Evolutionary conservation across 352 stramenopile genomes (phyloP), one percentile per base, ranked within the genome.

Genomic region (Albugo laibachii): DNA sequence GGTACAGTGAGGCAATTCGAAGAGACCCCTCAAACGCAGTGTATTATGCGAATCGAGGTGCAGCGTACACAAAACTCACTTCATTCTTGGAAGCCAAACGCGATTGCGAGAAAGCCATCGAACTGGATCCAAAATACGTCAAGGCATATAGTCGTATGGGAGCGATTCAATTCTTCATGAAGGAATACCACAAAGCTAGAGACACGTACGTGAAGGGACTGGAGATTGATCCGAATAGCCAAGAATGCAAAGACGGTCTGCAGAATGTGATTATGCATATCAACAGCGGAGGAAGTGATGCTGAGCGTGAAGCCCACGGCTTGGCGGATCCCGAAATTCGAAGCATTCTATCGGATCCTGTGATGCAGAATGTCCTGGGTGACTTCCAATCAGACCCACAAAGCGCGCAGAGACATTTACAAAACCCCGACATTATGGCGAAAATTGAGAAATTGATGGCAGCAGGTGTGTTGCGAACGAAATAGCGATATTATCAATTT

Each of bases 381-480:
- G 94, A 99, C 63, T 96, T 99, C 61, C 85, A 96, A 61, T 85
- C 92, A 47, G 96, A 98, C 72, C 94, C 93, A 2, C 55, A 56
- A 19, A 71, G 77, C 1, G 91, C 86, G 14, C 75, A 87, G 60
- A 64, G 95, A 61, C 92, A 97, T 55, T 75, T 99, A 71, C 59
- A 81, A 54, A 93, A 99, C 75, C 65, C 87, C 0, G 68, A 57
- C 27, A 95, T 99, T 41, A 80, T 92, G 63, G 78, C 71, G 15
- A 99, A 99, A 77, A 98, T 99, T 56, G 78, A 99, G 57, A 99
- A 98, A 66, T 76, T 99, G 24, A 97, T 99, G 66, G 93, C 93
- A 20, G 88, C 95, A 19, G 96, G 96, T 50, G 80, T 99, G 49
- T 58, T 99, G 44, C 91, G 98, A 70, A 91, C 66, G 41, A 88